A percentile compares a stretch with the other conserved stretches of the same genome.
Conservation (phyloP, 257 asterid species). For the Nicotiana sylvestris region DNA sequence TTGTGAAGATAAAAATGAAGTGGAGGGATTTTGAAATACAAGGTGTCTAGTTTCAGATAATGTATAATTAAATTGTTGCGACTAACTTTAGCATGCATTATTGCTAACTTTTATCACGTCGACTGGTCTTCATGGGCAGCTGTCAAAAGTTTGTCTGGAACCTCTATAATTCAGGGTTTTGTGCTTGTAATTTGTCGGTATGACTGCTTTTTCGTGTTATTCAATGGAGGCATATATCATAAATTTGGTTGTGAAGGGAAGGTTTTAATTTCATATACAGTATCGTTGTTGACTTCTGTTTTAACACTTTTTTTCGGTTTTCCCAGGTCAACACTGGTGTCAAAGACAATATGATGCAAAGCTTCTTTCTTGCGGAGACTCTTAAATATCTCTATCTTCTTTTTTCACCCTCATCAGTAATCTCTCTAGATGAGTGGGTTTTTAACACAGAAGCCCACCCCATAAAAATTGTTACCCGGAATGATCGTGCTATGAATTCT, state of each 20-base stretch:
- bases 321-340: slow-evolving; percentile 89
- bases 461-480: slow-evolving; percentile 60
- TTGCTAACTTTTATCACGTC: background rate
- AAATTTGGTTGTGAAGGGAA: background rate
- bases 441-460: slow-evolving; percentile 99
- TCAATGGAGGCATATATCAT: background rate
- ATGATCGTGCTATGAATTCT: slow-evolving; percentile 24
- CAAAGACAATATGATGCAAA: slow-evolving; percentile 99
- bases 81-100: background rate
- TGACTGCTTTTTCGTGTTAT: background rate
- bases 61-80: background rate
- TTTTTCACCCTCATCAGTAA: slow-evolving; percentile 88
- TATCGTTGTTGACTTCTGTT: background rate
- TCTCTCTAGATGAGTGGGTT: slow-evolving; percentile 96
- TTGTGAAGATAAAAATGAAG: background rate
- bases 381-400: slow-evolving; percentile 95
- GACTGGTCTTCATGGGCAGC: background rate
- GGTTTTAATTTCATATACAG: background rate
- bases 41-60: background rate
- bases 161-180: background rate
- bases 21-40: background rate
- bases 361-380: slow-evolving; percentile 97
- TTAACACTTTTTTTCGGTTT: slow-evolving; percentile 11
- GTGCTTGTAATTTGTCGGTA: background rate
- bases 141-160: background rate